Evolutionary conservation across 768 basidiomycete genomes (phyloP).

Genomic region (Tylopilus intermedius): DNA sequence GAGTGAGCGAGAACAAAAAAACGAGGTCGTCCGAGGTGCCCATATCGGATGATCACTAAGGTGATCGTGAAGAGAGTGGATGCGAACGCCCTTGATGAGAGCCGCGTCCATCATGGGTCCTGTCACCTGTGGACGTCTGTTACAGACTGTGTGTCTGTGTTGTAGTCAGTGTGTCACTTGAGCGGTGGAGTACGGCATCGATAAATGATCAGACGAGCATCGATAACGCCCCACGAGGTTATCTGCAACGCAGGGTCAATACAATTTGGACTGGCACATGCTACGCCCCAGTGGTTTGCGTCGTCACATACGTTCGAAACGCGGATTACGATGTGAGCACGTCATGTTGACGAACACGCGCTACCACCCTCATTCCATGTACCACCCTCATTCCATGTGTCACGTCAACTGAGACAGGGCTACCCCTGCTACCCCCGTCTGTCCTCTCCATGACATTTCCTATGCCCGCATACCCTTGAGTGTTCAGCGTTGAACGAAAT

Average conservation of each 20-base stretch:
- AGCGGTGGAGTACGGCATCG: neutral
- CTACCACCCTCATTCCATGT: neutral
- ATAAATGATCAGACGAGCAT: neutral
- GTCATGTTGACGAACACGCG: slow-evolving; percentile 3
- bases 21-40: neutral
- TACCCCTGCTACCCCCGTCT: neutral
- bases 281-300: neutral
- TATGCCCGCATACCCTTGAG: neutral
- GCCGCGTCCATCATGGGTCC: neutral
- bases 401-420: neutral
- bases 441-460: neutral
- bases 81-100: neutral
- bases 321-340: slow-evolving; percentile 7
- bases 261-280: slow-evolving; percentile 1
- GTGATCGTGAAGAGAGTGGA: no score
- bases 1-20: neutral
- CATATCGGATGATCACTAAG: slow-evolving; percentile 15
- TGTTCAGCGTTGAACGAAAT: no score
- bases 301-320: neutral
- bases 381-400: neutral
- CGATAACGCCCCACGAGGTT: slow-evolving; percentile 17
- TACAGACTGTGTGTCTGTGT: neutral
- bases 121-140: neutral
- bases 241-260: neutral
- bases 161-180: neutral